A percentile compares a stretch with the other conserved stretches of the same genome.
These are phyloP conservation scores for Euclidium syriacum DNA, from an alignment of 345 rosid species.

Conservation along the genomic window DNA sequence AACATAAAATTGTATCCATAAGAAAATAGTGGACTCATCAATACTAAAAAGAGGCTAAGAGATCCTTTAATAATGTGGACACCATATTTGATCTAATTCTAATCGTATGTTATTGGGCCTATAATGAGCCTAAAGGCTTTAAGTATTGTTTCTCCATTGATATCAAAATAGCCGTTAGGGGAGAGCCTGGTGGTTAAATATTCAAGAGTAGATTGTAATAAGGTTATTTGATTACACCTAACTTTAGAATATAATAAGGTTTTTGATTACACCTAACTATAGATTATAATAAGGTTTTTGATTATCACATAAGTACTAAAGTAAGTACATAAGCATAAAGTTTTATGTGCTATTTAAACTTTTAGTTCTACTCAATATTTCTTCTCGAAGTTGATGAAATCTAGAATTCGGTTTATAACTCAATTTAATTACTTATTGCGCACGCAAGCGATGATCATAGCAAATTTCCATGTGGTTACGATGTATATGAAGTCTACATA, in stretches of 20 bases:
- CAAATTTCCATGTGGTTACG: background rate
- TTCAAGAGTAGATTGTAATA: no score
- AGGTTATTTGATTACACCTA: no score
- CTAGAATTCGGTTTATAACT: background rate
- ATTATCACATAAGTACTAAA: no score
- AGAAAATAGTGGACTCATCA: background rate
- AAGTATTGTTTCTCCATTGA: background rate
- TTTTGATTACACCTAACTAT: no score
- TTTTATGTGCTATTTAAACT: background rate
- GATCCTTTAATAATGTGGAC: background rate
- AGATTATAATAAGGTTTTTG: no score
- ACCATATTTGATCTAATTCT: background rate
- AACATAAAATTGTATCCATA: no score
- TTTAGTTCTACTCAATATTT: background rate
- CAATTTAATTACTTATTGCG: background rate
- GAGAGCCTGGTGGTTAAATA: no score
- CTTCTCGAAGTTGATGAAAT: background rate
- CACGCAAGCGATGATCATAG: background rate
- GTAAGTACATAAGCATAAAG: no score
- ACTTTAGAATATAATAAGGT: no score
- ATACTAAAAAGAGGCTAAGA: background rate
- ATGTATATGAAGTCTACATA: background rate
- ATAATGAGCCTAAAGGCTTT: background rate
- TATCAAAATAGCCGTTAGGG: background rate
- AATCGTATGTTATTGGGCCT: background rate